A percentile compares a stretch with the other conserved stretches of the same genome.
phyloP scores from a whole-genome alignment of 805 yeast genomes.

The Starmera dryadoides region DNA sequence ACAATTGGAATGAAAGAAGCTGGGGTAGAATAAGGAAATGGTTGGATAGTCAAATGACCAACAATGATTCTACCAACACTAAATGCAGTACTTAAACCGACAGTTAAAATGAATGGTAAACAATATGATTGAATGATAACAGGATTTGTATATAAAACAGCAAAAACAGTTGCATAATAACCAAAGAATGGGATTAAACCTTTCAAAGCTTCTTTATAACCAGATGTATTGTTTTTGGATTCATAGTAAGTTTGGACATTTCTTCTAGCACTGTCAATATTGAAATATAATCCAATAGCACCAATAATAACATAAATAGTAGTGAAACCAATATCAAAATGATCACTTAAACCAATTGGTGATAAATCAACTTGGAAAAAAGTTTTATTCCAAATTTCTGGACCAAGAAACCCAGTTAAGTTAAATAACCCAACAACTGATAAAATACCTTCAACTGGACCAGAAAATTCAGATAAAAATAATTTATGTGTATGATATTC shows the following conservation, averaged over 20 bases:
- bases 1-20: conserved; percentile 60
- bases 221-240: conserved; percentile 4
- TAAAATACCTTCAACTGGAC: conserved; percentile 92
- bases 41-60: conserved; percentile 76
- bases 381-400: conserved; percentile 52
- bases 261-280: conserved; percentile 57
- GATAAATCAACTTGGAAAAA: conserved; percentile 28
- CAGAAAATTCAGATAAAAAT: conserved; percentile 72
- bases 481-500: conserved; percentile 85
- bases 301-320: conserved; percentile 44
- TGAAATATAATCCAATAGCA: conserved; percentile 50
- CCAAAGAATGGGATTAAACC: conserved; percentile 63
- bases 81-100: conserved; percentile 74
- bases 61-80: conserved; percentile 86
- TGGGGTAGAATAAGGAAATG: conserved; percentile 66
- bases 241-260: conserved; percentile 47
- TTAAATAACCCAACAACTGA: conserved; percentile 48
- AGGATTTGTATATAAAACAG: conserved; percentile 44
- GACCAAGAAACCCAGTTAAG: conserved; percentile 64
- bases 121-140: conserved; percentile 26
- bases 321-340: conserved; percentile 29
- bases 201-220: conserved; percentile 30
- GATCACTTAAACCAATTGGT: conserved; percentile 3
- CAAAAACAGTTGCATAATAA: conserved; percentile 41
- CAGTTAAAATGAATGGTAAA: conserved; percentile 58